phyloP scores from a whole-genome alignment of 306 rosid species.

The Cucurbita ficifolia region DNA sequence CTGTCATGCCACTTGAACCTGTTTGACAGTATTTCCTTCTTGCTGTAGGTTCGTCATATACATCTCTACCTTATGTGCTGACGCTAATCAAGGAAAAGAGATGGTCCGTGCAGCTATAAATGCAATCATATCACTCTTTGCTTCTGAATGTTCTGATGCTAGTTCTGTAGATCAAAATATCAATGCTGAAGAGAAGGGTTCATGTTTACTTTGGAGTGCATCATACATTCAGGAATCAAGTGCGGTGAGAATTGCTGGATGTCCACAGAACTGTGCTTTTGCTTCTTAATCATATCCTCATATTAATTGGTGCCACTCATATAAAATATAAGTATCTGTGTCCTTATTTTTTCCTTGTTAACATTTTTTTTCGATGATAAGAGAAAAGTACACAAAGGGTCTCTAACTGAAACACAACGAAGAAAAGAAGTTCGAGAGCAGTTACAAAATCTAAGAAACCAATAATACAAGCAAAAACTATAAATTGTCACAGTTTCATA shows the following conservation, averaged over 20 bases:
- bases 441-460: background rate
- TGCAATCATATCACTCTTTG: constrained; percentile 37
- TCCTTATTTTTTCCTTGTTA: background rate
- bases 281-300: background rate
- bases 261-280: background rate
- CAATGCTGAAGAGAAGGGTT: constrained; percentile 28
- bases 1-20: background rate
- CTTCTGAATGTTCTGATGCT: constrained; percentile 33
- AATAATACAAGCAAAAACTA: background rate
- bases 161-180: constrained; percentile 29
- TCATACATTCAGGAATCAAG: constrained; percentile 59
- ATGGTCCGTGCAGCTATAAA: constrained; percentile 43
- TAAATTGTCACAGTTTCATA: too few relatives aligned
- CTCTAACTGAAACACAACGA: background rate
- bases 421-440: background rate
- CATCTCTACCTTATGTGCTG: constrained; percentile 56
- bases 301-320: too few relatives aligned
- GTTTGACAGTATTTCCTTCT: constrained; percentile 14
- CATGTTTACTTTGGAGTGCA: constrained; percentile 60
- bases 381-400: background rate
- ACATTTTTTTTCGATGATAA: background rate
- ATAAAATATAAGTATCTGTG: background rate
- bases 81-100: constrained; percentile 55
- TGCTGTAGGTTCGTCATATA: constrained; percentile 53
- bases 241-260: constrained; percentile 24